Evolutionary conservation across 352 stramenopile genomes (phyloP), one percentile per base, ranked within the genome.

Genomic region (Globisporangium barbulae): DNA sequence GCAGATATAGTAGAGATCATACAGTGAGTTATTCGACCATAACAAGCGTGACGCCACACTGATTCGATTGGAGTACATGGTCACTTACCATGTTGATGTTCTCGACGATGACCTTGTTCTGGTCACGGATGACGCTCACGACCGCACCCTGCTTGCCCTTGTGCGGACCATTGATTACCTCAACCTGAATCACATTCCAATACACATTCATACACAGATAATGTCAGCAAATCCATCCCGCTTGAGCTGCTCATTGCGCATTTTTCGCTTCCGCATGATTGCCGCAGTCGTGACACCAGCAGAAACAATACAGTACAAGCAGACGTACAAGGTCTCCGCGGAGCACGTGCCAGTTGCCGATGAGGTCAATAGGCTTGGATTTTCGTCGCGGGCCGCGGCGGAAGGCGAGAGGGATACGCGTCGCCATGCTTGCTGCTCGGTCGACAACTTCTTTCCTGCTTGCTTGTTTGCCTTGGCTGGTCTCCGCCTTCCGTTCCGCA

Each of bases 1-100:
- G 56, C 28, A 55, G 2, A 19, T 6, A 39, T 6, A 45, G 3
- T 63, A 33, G 19, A 19, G 8, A 21, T 17, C 13, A 35, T 28
- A 53, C 28, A 13, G 13, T 48, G 15, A n/a, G n/a, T n/a, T n/a
- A n/a, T n/a, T n/a, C n/a, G n/a, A n/a, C n/a, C n/a, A n/a, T n/a
- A n/a, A n/a, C n/a, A n/a, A n/a, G n/a, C n/a, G n/a, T n/a, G n/a
- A n/a, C n/a, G n/a, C n/a, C n/a, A n/a, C n/a, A n/a, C n/a, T n/a
- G n/a, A n/a, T n/a, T n/a, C n/a, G n/a, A n/a, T n/a, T n/a, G n/a
- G n/a, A n/a, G n/a, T n/a, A n/a, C n/a, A n/a, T n/a, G n/a, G n/a
- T n/a, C n/a, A n/a, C 72, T 63, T 58, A 93, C 84, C 85, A 94
- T 91, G 73, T 94, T 94, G 74, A 93, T 78, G 76, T 93, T 91